These are phyloP conservation scores for Parastagonospora nodorum DNA, from an alignment of 2,329 filamentous ascomycete genomes.

Conservation along the genomic window DNA sequence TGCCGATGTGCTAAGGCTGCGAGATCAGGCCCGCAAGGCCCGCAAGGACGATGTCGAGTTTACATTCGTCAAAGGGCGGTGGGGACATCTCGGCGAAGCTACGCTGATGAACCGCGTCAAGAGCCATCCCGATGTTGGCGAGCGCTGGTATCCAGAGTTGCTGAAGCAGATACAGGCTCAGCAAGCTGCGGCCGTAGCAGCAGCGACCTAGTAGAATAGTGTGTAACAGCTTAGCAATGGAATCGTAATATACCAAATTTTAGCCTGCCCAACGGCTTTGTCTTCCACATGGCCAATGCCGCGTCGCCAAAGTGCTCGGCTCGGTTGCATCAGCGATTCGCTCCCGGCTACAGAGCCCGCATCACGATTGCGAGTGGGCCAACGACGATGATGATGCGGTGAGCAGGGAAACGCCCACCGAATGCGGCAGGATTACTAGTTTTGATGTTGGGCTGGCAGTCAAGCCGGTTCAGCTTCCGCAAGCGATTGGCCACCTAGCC, in stretches of 20 bases:
- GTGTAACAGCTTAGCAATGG: neutral
- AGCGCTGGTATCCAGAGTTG: slow-evolving; percentile 66
- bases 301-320: neutral
- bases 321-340: neutral
- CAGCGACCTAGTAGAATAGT: slow-evolving; percentile 1
- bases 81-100: slow-evolving; percentile 75
- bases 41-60: slow-evolving; percentile 79
- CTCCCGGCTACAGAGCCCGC: neutral
- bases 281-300: neutral
- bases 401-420: neutral
- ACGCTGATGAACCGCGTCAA: slow-evolving; percentile 84
- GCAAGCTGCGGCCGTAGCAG: slow-evolving; percentile 35
- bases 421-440: neutral
- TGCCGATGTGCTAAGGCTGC: slow-evolving; percentile 65
- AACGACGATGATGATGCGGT: neutral
- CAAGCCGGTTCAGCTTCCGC: slow-evolving; percentile 2
- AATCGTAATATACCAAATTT: neutral
- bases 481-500: slow-evolving; percentile 7
- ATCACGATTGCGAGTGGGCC: neutral
- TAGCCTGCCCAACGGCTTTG: neutral
- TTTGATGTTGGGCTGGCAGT: no score
- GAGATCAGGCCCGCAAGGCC: slow-evolving; percentile 63
- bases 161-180: slow-evolving; percentile 50
- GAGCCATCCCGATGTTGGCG: slow-evolving; percentile 85
- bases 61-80: slow-evolving; percentile 74